Conservation (phyloP, 257 asterid species). For the Euphrasia confusa region DNA sequence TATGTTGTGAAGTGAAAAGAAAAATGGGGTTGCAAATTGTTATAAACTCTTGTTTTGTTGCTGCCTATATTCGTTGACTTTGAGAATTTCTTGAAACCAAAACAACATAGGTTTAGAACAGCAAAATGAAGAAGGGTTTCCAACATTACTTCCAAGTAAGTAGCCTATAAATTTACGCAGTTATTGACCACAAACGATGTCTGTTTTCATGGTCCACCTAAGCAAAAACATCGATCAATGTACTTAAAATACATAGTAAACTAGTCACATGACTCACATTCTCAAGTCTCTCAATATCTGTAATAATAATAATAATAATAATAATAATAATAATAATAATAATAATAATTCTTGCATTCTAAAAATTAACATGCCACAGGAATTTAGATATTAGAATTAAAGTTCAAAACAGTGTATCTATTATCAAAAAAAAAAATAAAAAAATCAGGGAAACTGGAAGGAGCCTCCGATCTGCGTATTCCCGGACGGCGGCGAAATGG, state of each 20-base stretch:
- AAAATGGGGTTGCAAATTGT: too few species aligned
- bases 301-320: background rate
- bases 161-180: too few species aligned
- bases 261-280: background rate
- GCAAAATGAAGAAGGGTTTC: too few species aligned
- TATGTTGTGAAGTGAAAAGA: too few species aligned
- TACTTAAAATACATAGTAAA: too few species aligned
- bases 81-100: background rate
- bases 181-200: too few species aligned
- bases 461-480: conserved; percentile 62
- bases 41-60: background rate
- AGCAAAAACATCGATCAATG: too few species aligned
- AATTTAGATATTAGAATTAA: background rate
- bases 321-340: too few species aligned
- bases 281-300: background rate
- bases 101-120: background rate
- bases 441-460: conserved; percentile 75
- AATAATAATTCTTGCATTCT: background rate
- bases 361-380: background rate
- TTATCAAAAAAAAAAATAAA: background rate
- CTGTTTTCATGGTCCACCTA: too few species aligned
- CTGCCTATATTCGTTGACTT: background rate
- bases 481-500: conserved; percentile 67
- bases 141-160: too few species aligned
- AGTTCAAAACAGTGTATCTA: background rate